Evolutionary conservation across 75 land plant species (phyloP), one percentile per base, ranked within the genome.

Genomic region (Ceratopteris richardii): DNA sequence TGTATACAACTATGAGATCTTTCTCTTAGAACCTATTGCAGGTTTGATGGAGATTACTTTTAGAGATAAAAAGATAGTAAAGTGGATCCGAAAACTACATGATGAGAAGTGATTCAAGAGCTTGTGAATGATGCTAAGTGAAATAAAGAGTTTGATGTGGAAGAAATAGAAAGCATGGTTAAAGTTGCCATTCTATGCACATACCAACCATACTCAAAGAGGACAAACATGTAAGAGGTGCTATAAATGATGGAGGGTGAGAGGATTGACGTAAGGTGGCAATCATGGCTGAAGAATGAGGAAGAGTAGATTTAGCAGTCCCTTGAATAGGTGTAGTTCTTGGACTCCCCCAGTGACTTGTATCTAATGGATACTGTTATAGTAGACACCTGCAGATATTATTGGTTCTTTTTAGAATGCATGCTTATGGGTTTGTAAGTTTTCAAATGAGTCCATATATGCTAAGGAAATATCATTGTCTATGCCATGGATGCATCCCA

Each of bases 11-110:
- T 75, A 67, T 59, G 78, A 70, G 24, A 76, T 76, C 18, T 57
- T 76, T 2, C 53, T 76, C 12, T 62, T 76, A 19, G 78, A 76
- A 54, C 65, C 83, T 12, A 80, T 86, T 55, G 80, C 81, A 14
- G 90, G 90, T 0, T 78, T 77, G 19, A 68, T 74, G 61, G 87
- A 85, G 1, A 51, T 80, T 23, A 80, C 80, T 31, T 83, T 83
- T 61, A 78, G 83, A 33, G 76, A 75, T 66, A 83, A 80, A 73
- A 80, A 83, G 71, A 74, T 83, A 64, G 77, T 86, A 48, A 87
- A 83, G 55, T 86, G 84, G 78, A 76, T 75, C 47, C 71, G 58
- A 25, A 64, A 60, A 13, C 27, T 64, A 21, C 63, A 64, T 27
- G 76, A 54, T 24, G 78, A 71, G 33, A 75, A 65, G 26, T 71